Percentiles rank a stretch among this genome's conserved stretches.
Conservation (phyloP, 805 yeast genomes). For the Wickerhamomyces strasburgensis region DNA sequence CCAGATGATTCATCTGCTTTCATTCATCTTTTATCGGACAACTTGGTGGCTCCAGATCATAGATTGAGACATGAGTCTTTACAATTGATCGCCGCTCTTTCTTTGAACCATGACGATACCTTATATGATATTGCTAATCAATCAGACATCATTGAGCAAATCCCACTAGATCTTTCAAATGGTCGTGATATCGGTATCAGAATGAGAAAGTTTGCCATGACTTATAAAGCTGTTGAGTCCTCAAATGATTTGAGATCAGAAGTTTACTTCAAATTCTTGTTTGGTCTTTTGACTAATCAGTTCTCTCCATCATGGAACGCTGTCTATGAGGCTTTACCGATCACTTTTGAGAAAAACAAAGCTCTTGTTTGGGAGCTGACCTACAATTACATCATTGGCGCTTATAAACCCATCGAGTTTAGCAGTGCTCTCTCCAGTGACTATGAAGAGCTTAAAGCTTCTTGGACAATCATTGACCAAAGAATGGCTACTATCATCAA, state of each 20-base stretch:
- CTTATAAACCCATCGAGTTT: conserved; percentile 4
- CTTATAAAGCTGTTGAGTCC: conserved; percentile 31
- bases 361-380: conserved; percentile 53
- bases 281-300: conserved; percentile 68
- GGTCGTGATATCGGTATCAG: conserved; percentile 74
- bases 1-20: conserved; percentile 9
- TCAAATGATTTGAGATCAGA: conserved; percentile 17
- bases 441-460: conserved; percentile 5
- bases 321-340: conserved; percentile 55
- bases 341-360: conserved; percentile 37
- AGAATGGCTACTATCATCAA: conserved; percentile 15
- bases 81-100: conserved; percentile 34
- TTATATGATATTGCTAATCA: conserved; percentile 41
- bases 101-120: conserved; percentile 25
- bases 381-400: conserved; percentile 28
- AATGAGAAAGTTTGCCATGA: conserved; percentile 51
- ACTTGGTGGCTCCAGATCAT: conserved; percentile 46
- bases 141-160: conserved; percentile 59
- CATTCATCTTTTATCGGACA: conserved; percentile 27
- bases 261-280: conserved; percentile 43
- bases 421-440: conserved; percentile 12
- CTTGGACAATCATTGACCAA: conserved; percentile 18
- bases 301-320: conserved; percentile 88
- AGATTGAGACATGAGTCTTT: conserved; percentile 46
- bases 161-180: conserved; percentile 62